A percentile compares a stretch with the other conserved stretches of the same genome.
Conservation (phyloP, 176 grass and related monocot genomes). For the Cenchrus americanus region DNA sequence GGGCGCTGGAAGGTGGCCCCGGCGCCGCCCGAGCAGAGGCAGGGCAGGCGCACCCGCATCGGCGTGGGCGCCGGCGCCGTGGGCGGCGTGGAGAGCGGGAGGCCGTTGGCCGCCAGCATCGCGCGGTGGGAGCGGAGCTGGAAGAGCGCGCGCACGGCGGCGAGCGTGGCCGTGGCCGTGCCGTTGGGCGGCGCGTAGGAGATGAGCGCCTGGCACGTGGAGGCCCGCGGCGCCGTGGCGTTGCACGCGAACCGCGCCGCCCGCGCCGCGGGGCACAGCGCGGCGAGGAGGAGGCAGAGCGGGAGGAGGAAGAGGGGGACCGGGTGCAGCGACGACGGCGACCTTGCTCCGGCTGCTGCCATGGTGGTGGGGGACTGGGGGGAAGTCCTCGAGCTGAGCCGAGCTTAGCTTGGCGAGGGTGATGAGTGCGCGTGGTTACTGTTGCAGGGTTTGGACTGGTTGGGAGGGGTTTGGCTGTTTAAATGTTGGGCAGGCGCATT, state of each 20-base stretch:
- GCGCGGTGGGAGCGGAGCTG: slow-evolving; percentile 83
- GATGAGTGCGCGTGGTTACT: slow-evolving; percentile 14
- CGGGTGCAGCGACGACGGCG: not conserved
- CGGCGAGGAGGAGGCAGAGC: not conserved
- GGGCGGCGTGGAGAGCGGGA: slow-evolving; percentile 55
- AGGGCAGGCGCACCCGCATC: slow-evolving; percentile 76
- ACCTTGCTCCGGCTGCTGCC: not conserved
- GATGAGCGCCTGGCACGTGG: slow-evolving; percentile 77
- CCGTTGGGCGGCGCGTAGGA: slow-evolving; percentile 73
- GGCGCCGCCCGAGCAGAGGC: slow-evolving; percentile 76
- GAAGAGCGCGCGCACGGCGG: slow-evolving; percentile 63
- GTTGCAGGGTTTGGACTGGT: slow-evolving; percentile 10
- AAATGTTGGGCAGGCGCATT: slow-evolving; percentile 38
- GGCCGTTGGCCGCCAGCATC: slow-evolving; percentile 71
- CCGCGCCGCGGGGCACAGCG: not conserved
- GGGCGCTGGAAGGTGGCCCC: slow-evolving; percentile 70
- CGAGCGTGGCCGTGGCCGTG: slow-evolving; percentile 54
- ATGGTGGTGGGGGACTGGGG: not conserved
- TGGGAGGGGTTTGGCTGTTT: not conserved
- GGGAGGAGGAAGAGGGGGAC: not conserved
- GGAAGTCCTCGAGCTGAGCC: not conserved
- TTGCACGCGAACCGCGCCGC: slow-evolving; percentile 75
- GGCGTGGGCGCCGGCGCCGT: slow-evolving; percentile 45
- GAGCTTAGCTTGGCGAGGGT: not conserved
- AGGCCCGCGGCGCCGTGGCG: slow-evolving; percentile 37